These are phyloP conservation scores for Phytophthora aleatoria DNA, from an alignment of 352 stramenopile genomes.

Conservation along the genomic window DNA sequence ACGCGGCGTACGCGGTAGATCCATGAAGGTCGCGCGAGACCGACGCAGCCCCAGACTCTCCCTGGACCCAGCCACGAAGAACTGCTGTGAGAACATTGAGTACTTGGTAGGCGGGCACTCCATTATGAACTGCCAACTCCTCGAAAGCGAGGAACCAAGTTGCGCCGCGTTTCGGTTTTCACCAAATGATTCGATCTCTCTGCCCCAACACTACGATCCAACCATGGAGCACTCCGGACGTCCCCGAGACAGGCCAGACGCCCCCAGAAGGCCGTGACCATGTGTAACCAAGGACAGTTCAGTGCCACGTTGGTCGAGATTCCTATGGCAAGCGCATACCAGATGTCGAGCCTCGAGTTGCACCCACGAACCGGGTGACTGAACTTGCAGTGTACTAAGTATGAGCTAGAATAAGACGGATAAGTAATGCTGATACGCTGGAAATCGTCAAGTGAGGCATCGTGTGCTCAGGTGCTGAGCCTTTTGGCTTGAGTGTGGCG, in stretches of 20 bases:
- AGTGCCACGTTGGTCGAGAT: conserved; percentile 12
- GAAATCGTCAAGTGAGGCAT: background rate
- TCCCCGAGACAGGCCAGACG: conserved; percentile 12
- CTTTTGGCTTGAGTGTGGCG: conserved; percentile 6
- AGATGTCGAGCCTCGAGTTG: background rate
- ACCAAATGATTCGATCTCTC: conserved; percentile 25
- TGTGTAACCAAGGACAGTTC: conserved; percentile 29
- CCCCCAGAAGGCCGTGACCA: conserved; percentile 15
- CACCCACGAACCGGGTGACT: background rate
- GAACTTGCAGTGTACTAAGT: background rate
- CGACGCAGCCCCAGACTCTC: conserved; percentile 30
- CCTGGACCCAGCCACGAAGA: conserved; percentile 27
- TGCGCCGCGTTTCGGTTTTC: conserved; percentile 22
- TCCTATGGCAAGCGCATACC: background rate
- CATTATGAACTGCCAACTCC: conserved; percentile 32
- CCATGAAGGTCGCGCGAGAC: conserved; percentile 28
- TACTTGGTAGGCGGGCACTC: conserved; percentile 32
- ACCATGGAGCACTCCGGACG: conserved; percentile 5
- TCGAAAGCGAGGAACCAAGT: conserved; percentile 33
- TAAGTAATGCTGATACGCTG: conserved; percentile 29
- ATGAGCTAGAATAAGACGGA: background rate
- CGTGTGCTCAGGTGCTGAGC: background rate
- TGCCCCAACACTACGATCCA: conserved; percentile 1
- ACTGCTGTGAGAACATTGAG: conserved; percentile 35
- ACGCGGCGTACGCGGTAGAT: conserved; percentile 6